phyloP scores from a whole-genome alignment of 2,329 filamentous ascomycete genomes.

The Cladosporium sp. region DNA sequence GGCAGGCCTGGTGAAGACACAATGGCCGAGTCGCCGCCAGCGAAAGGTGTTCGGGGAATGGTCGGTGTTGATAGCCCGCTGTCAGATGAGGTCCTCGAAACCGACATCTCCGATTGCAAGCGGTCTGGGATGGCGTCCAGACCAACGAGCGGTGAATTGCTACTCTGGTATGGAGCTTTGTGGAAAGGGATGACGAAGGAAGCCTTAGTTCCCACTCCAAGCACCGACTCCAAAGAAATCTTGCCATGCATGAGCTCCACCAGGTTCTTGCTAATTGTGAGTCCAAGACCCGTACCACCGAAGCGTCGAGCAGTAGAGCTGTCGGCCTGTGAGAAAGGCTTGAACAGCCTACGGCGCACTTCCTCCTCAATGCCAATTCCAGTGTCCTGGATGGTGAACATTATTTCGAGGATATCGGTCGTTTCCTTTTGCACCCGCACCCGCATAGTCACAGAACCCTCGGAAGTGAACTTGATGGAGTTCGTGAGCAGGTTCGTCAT shows the following conservation, averaged over 20 bases:
- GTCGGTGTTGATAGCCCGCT: conserved; percentile 40
- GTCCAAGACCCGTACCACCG: conserved; percentile 70
- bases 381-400: conserved; percentile 70
- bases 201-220: conserved; percentile 66
- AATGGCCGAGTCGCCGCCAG: conserved; percentile 19
- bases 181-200: conserved; percentile 74
- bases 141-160: conserved; percentile 52
- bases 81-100: conserved; percentile 65
- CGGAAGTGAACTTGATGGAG: conserved; percentile 68
- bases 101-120: conserved; percentile 51
- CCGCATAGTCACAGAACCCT: conserved; percentile 63
- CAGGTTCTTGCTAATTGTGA: conserved; percentile 77
- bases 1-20: conserved; percentile 14
- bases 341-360: conserved; percentile 67
- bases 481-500: conserved; percentile 75
- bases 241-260: conserved; percentile 73
- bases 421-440: conserved; percentile 62
- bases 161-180: conserved; percentile 55
- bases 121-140: conserved; percentile 63
- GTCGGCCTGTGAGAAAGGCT: conserved; percentile 77
- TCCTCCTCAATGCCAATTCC: conserved; percentile 79
- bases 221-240: conserved; percentile 64
- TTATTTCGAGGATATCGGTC: conserved; percentile 59
- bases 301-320: conserved; percentile 74
- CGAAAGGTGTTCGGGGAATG: conserved; percentile 15